Evolutionary conservation across 2,329 filamentous ascomycete species (phyloP).

Genomic region (Sporothrix luriei): DNA sequence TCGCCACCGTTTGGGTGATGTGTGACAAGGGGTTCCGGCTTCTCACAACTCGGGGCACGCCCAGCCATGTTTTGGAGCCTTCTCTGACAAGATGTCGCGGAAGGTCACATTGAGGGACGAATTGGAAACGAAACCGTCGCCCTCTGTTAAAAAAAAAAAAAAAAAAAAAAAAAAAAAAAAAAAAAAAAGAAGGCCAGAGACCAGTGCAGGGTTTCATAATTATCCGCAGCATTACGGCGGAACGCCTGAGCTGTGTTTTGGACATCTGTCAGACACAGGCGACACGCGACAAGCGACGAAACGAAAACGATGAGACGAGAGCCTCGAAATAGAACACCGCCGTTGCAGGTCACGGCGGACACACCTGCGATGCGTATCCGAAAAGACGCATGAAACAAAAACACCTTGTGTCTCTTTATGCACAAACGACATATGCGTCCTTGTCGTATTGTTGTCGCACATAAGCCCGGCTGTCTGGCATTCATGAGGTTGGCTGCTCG

Average conservation of each 20-base stretch:
- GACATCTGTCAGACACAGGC: neutral
- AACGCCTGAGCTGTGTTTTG: neutral
- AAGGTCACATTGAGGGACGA: slow-evolving; percentile 16
- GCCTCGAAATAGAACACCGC: slow-evolving; percentile 1
- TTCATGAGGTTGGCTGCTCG: neutral
- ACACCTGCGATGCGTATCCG: neutral
- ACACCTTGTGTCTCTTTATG: neutral
- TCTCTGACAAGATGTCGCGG: neutral
- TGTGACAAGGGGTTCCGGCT: slow-evolving; percentile 10
- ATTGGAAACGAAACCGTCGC: neutral
- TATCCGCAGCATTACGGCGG: neutral
- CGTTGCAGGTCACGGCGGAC: neutral
- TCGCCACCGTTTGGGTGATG: neutral
- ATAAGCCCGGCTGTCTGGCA: neutral
- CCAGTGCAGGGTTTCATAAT: neutral
- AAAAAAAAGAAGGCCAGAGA: neutral
- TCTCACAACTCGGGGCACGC: slow-evolving; percentile 2
- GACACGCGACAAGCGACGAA: neutral
- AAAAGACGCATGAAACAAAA: slow-evolving; percentile 1
- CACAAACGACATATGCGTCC: neutral
- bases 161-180: neutral
- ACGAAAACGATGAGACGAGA: neutral
- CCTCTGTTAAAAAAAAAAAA: neutral
- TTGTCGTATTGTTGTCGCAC: neutral
- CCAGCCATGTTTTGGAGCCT: neutral